phyloP scores from a whole-genome alignment of 805 yeast genomes.

The Saccharomycopsis capsularis region DNA sequence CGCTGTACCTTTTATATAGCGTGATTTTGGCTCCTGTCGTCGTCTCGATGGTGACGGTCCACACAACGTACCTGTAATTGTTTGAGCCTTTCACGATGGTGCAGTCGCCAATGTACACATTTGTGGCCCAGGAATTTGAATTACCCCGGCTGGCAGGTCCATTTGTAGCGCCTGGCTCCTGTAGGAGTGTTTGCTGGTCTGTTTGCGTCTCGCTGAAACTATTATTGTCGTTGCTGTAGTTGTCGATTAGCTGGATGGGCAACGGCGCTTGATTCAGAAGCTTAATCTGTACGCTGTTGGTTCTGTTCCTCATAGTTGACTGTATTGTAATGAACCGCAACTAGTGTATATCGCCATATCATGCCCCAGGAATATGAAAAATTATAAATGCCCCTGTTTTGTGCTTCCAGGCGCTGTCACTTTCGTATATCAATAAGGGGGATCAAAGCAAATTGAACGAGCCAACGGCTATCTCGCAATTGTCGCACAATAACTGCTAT shows the following conservation, averaged over 20 bases:
- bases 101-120: conserved; percentile 21
- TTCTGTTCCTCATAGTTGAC: too few species aligned
- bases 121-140: conserved; percentile 12
- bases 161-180: background rate
- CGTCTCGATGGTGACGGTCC: conserved; percentile 20
- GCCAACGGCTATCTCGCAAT: too few species aligned
- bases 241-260: conserved; percentile 12
- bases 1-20: conserved; percentile 20
- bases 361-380: too few species aligned
- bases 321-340: too few species aligned
- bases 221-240: background rate
- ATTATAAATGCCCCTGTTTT: too few species aligned
- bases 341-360: too few species aligned
- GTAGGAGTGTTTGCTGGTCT: background rate
- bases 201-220: too few species aligned
- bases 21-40: conserved; percentile 10
- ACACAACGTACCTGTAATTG: conserved; percentile 15
- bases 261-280: conserved; percentile 15
- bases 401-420: too few species aligned
- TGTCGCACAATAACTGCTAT: too few species aligned
- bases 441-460: too few species aligned
- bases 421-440: too few species aligned
- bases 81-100: conserved; percentile 17
- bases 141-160: background rate
- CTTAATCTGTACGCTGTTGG: conserved; percentile 7